Evolutionary conservation across 2,329 filamentous ascomycete species (phyloP).

Genomic region (Lasiodiplodia hormozganensis): DNA sequence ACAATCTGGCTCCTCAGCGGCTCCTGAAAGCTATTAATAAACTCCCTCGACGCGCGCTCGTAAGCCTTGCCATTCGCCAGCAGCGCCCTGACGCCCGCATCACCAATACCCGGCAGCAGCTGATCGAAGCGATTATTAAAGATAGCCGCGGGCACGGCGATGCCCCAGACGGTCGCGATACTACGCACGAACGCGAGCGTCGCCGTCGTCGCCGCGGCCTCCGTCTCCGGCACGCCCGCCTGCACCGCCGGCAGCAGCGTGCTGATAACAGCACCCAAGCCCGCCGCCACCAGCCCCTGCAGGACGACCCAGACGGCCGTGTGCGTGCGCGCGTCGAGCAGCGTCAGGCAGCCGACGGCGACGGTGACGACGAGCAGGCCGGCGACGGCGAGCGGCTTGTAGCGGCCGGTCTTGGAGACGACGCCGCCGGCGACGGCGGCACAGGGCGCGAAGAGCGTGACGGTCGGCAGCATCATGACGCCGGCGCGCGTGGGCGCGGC

Average conservation of each 20-base stretch:
- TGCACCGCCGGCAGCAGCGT: constrained; percentile 42
- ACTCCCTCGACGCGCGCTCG: constrained; percentile 37
- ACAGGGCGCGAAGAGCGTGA: constrained; percentile 38
- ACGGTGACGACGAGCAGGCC: constrained; percentile 38
- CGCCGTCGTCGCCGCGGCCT: constrained; percentile 35
- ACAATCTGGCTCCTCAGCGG: constrained; percentile 29
- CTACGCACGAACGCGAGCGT: constrained; percentile 42
- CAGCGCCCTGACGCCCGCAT: constrained; percentile 20
- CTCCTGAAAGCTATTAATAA: constrained; percentile 33
- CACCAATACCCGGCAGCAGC: constrained; percentile 32
- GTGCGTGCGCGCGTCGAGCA: constrained; percentile 32
- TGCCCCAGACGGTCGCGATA: constrained; percentile 40
- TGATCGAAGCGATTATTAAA: constrained; percentile 39
- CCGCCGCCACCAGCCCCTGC: constrained; percentile 38
- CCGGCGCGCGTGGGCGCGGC: constrained; percentile 45
- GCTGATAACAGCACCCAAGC: constrained; percentile 38
- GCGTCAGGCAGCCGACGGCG: constrained; percentile 34
- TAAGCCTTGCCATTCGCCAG: constrained; percentile 39
- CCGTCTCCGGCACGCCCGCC: constrained; percentile 38
- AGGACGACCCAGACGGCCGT: constrained; percentile 35
- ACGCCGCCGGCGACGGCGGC: constrained; percentile 38
- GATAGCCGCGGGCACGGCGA: constrained; percentile 39
- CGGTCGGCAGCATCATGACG: constrained; percentile 42
- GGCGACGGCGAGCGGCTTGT: constrained; percentile 29
- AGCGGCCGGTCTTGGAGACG: constrained; percentile 41